These are phyloP conservation scores for Mollisia scopiformis DNA, from an alignment of 2,329 filamentous ascomycete genomes.

Conservation along the genomic window DNA sequence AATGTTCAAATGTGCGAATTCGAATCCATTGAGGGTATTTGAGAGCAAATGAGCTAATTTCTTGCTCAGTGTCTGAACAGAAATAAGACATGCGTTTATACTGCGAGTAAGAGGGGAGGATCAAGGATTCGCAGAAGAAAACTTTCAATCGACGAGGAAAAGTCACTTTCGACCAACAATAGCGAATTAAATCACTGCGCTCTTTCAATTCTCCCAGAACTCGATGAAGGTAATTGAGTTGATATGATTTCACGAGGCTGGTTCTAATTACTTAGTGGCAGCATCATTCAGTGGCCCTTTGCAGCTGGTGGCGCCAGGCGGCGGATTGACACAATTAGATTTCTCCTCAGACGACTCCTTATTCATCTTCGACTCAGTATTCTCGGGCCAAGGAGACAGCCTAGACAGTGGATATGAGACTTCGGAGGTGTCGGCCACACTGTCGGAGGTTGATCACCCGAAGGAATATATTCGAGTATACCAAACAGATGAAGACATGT, in stretches of 20 bases:
- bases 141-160: slow-evolving; percentile 7
- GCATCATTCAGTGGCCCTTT: slow-evolving; percentile 39
- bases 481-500: slow-evolving; percentile 32
- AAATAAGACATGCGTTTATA: slow-evolving; percentile 34
- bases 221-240: slow-evolving; percentile 22
- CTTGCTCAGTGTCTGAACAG: slow-evolving; percentile 31
- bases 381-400: slow-evolving; percentile 19
- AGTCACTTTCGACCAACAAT: slow-evolving; percentile 12
- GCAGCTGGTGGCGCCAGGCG: slow-evolving; percentile 42
- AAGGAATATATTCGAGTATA: slow-evolving; percentile 26
- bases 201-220: slow-evolving; percentile 19
- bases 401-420: slow-evolving; percentile 25
- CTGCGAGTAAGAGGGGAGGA: slow-evolving; percentile 34
- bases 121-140: slow-evolving; percentile 25
- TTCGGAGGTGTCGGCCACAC: slow-evolving; percentile 18
- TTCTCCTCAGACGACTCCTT: slow-evolving; percentile 46
- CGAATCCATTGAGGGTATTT: not conserved
- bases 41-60: not conserved
- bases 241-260: not conserved
- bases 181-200: slow-evolving; percentile 24
- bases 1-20: slow-evolving; percentile 46
- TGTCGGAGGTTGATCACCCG: slow-evolving; percentile 13
- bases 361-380: slow-evolving; percentile 29
- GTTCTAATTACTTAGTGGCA: slow-evolving; percentile 15
- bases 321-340: slow-evolving; percentile 49